Evolutionary conservation across 768 basidiomycete species (phyloP), one percentile per base, ranked within the genome.

Genomic region (Suillus sp.): DNA sequence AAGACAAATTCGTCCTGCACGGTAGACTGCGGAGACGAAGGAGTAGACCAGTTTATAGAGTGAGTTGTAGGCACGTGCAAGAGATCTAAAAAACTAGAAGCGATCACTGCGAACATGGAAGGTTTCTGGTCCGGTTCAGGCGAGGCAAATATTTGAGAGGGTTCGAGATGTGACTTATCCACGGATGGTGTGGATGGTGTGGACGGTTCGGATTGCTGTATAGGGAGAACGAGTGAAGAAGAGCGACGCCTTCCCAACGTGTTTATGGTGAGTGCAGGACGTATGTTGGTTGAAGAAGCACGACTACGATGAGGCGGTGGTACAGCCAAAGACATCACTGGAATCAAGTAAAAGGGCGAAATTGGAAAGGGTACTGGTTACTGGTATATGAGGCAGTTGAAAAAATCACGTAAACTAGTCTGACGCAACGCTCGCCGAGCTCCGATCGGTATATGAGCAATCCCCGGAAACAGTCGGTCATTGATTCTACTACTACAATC

Each of bases 211-310:
- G 66, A 62, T 48, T 66, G 68, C 50, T 68, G 70, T 10, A 71
- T 64, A 34, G 74, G 72, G 38, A 79, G 74, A 54, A 86, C 75
- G 65, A 78, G 80, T 18, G 82, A 83, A 63, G 78, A 78, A 11
- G 84, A 86, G 18, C 83, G 82, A 64, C 85, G 80, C 62, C 84
- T 79, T 47, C 84, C 86, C 56, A 87, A 81, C 62, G 85, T 78
- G 67, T 76, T 73, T 68, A 84, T 72, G 51, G 87, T 81, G 58
- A 85, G 70, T 11, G 82, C 76, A 38, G 85, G 81, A 38, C 83
- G 79, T 55, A 88, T 80, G 66, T 79, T 83, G 30, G 84, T 84
- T 50, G 87, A 89, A 53, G 83, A 87, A 0, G 87, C 85, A 62
- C 86, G 84, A 70, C 78, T 78, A 70, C 84, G 84, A 69, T 75